A percentile compares a stretch with the other conserved stretches of the same genome.
These are phyloP conservation scores for Fusarium praegraminearum DNA, from an alignment of 2,329 filamentous ascomycete genomes.

Conservation along the genomic window DNA sequence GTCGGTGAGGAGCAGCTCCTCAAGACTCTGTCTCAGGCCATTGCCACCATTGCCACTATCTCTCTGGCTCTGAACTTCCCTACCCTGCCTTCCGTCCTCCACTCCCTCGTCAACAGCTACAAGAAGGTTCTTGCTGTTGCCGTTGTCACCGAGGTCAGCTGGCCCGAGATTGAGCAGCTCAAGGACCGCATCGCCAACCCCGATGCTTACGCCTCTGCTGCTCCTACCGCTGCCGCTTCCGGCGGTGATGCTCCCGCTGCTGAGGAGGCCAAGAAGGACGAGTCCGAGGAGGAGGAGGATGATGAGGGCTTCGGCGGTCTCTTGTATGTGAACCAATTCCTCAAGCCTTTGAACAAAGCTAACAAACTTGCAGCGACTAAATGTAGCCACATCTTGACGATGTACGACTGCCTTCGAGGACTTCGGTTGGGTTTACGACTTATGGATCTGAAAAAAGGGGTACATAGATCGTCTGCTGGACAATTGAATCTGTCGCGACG, in stretches of 20 bases:
- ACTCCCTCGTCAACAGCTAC: conserved; percentile 97
- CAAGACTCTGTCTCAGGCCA: conserved; percentile 81
- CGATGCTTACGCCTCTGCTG: conserved; percentile 90
- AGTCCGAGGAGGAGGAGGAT: conserved; percentile 76
- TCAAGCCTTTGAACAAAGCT: conserved; percentile 47
- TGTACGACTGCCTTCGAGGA: conserved; percentile 57
- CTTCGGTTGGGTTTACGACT: conserved; percentile 60
- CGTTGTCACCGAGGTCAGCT: conserved; percentile 89
- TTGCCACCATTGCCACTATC: conserved; percentile 88
- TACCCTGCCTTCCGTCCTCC: conserved; percentile 93
- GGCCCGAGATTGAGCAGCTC: conserved; percentile 95
- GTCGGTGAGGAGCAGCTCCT: conserved; percentile 96
- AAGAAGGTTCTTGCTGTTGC: conserved; percentile 96
- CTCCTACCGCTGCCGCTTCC: conserved; percentile 75
- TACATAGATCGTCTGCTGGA: conserved; percentile 64
- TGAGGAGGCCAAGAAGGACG: conserved; percentile 73
- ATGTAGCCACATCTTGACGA: conserved; percentile 53
- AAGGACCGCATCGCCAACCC: conserved; percentile 99
- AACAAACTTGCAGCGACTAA: conserved; percentile 65
- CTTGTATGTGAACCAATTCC: conserved; percentile 65
- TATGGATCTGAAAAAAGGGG: conserved; percentile 54
- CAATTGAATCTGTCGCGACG: conserved; percentile 54
- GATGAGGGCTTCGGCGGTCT: conserved; percentile 83
- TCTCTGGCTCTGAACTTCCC: conserved; percentile 96
- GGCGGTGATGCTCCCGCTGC: conserved; percentile 64